These are phyloP conservation scores for Diutina scorzettiae DNA, from an alignment of 1,139 yeast genomes.

Conservation along the genomic window DNA sequence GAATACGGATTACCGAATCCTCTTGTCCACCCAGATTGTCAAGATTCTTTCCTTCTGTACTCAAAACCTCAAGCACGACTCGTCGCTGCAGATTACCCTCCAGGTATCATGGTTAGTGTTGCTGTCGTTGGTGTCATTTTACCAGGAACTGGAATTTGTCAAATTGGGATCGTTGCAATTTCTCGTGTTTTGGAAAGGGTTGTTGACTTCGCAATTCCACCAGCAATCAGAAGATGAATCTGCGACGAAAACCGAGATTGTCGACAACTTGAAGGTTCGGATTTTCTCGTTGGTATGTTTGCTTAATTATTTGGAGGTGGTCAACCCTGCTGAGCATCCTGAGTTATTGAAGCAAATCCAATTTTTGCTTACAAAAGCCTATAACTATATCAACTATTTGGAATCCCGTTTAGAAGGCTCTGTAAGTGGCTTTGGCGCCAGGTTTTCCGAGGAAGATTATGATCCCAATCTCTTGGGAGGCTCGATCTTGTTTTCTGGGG, in stretches of 20 bases:
- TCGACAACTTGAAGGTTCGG: slow-evolving; percentile 32
- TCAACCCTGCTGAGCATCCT: slow-evolving; percentile 15
- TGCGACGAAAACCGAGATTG: slow-evolving; percentile 17
- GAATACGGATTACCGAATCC: slow-evolving; percentile 23
- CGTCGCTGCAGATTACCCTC: slow-evolving; percentile 6
- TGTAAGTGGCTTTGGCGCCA: slow-evolving; percentile 21
- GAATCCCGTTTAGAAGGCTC: slow-evolving; percentile 21
- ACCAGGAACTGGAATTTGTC: slow-evolving; percentile 45
- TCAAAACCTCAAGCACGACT: slow-evolving; percentile 29
- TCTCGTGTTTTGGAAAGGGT: slow-evolving; percentile 67
- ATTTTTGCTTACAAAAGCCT: slow-evolving; percentile 29
- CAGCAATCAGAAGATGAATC: slow-evolving; percentile 9
- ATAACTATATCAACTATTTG: slow-evolving; percentile 29
- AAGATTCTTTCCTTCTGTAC: slow-evolving; percentile 37
- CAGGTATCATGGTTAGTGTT: slow-evolving; percentile 55
- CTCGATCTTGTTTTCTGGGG: slow-evolving; percentile 20
- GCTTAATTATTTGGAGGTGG: slow-evolving; percentile 23
- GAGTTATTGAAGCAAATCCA: slow-evolving; percentile 30
- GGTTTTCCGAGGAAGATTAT: slow-evolving; percentile 20
- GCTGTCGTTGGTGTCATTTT: slow-evolving; percentile 58
- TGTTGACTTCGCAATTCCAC: slow-evolving; percentile 39
- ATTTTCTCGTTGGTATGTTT: slow-evolving; percentile 36
- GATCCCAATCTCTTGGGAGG: slow-evolving; percentile 19
- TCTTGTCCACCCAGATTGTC: slow-evolving; percentile 32
- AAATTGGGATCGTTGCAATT: slow-evolving; percentile 66